Evolutionary conservation across 164 flowering plant species (phyloP), one percentile per base, ranked within the genome.

Genomic region (Euptelea pleiosperma): DNA sequence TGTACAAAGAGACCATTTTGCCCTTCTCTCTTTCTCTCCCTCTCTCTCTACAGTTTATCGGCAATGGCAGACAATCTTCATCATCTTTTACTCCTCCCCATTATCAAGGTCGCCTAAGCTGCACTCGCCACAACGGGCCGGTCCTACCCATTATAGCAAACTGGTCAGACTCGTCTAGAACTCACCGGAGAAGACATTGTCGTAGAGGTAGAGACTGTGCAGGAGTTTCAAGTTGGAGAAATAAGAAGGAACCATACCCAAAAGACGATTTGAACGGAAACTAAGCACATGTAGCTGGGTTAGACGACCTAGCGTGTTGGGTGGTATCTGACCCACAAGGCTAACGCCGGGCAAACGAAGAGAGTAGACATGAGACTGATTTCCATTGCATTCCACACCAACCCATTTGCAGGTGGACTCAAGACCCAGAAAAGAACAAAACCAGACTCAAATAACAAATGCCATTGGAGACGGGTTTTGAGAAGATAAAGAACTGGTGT

Each of bases 281-380:
- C 87, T 79, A 28, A 93, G 83, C 11, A 93, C 82, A 4, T 95
- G 78, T 22, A 93, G 87, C 45, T 74, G 67, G 29, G 71, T 63
- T 26, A 93, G 61, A 0, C 65, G 63, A 18, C 89, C 89, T 18
- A 90, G 24, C 0, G 96, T 84, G 58, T 74, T 73, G 2, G 71
- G 22, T 3, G 96, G 95, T 40, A 93, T 85, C 29, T 44, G 64
- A 11, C 99, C 99, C 6, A 83, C 76, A 0, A 93, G 79, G 16
- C 88, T 93, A 11, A 72, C 79, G 1, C 86, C 99, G 0, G 99
- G 99, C 3, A 93, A 82, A 2, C 91, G 87, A 42, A 92, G 80
- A 12, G 64, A 34, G 66, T 24, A 50, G 26, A 88, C 86, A 53
- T 25, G 68, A 16, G 82, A 69, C 3, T 41, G 51, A 29, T 51